Percentiles rank a stretch among this genome's conserved stretches.
phyloP scores from a whole-genome alignment of 2,329 filamentous ascomycete genomes.

The Chrysoporthe cubensis region DNA sequence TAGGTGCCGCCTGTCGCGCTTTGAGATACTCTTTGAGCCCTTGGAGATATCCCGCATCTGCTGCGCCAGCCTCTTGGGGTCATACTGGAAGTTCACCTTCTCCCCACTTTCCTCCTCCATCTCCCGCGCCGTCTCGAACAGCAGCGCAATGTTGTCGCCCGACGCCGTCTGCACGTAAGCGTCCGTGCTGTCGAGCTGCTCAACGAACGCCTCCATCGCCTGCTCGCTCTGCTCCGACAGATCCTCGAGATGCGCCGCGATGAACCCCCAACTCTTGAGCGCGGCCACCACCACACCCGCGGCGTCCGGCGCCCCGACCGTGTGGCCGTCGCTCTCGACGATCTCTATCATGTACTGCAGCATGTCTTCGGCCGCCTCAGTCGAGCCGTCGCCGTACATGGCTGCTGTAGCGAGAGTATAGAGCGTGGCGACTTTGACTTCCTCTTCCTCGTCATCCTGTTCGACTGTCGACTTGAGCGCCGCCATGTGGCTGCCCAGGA shows the following conservation, averaged over 20 bases:
- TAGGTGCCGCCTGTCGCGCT: constrained; percentile 52
- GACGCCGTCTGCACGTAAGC: constrained; percentile 75
- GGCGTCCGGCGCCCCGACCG: constrained; percentile 72
- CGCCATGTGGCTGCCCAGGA: constrained; percentile 65
- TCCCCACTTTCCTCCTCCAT: constrained; percentile 55
- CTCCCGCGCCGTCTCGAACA: constrained; percentile 72
- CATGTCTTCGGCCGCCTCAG: constrained; percentile 69
- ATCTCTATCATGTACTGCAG: constrained; percentile 80
- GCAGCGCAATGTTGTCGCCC: constrained; percentile 78
- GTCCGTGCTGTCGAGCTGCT: constrained; percentile 80
- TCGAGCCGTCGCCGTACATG: constrained; percentile 74
- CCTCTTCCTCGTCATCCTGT: constrained; percentile 71
- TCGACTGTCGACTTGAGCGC: constrained; percentile 66
- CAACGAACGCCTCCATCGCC: constrained; percentile 79
- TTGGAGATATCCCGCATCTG: constrained; percentile 53
- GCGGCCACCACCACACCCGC: constrained; percentile 73
- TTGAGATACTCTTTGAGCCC: constrained; percentile 54
- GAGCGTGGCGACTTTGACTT: constrained; percentile 73
- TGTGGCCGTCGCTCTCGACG: constrained; percentile 76
- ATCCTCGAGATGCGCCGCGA: constrained; percentile 78
- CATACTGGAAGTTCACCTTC: constrained; percentile 53
- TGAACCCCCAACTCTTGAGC: constrained; percentile 77
- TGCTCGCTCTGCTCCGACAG: constrained; percentile 71
- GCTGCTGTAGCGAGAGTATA: constrained; percentile 73
- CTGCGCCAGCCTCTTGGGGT: constrained; percentile 52